These are phyloP conservation scores for Taphrina populina DNA, from an alignment of 1,139 yeast species.

Conservation along the genomic window DNA sequence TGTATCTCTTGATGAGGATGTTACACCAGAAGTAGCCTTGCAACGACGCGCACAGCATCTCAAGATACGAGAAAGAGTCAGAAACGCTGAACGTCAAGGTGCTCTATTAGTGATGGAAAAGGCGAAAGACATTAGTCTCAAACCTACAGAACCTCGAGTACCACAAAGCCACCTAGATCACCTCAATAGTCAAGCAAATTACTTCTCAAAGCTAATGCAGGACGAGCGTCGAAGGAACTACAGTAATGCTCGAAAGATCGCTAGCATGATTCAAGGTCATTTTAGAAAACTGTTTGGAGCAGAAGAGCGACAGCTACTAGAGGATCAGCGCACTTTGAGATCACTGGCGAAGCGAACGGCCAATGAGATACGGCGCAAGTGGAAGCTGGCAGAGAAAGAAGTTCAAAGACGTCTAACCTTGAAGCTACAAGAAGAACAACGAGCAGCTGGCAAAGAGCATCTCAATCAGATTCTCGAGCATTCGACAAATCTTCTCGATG, in stretches of 20 bases:
- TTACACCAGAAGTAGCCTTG: slow-evolving; percentile 51
- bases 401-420: slow-evolving; percentile 49
- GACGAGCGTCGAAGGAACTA: slow-evolving; percentile 66
- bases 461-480: slow-evolving; percentile 85
- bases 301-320: slow-evolving; percentile 73
- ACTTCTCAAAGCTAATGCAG: slow-evolving; percentile 68
- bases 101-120: slow-evolving; percentile 49
- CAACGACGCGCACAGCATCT: slow-evolving; percentile 50
- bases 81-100: slow-evolving; percentile 57
- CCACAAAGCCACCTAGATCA: slow-evolving; percentile 57
- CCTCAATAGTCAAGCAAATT: slow-evolving; percentile 70
- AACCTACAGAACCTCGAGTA: slow-evolving; percentile 13
- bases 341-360: slow-evolving; percentile 75
- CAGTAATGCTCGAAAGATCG: slow-evolving; percentile 67
- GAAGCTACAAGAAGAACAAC: slow-evolving; percentile 52
- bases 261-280: slow-evolving; percentile 81
- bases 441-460: slow-evolving; percentile 80
- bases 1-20: slow-evolving; percentile 61
- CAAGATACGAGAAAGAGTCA: slow-evolving; percentile 51
- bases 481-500: slow-evolving; percentile 84
- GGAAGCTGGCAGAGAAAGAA: slow-evolving; percentile 79
- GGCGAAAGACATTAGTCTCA: slow-evolving; percentile 51
- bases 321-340: slow-evolving; percentile 54
- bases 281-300: slow-evolving; percentile 85
- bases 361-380: slow-evolving; percentile 81